A percentile compares a stretch with the other conserved stretches of the same genome.
phyloP scores from a whole-genome alignment of 805 yeast species.

The Yamadazyma ubonensis region DNA sequence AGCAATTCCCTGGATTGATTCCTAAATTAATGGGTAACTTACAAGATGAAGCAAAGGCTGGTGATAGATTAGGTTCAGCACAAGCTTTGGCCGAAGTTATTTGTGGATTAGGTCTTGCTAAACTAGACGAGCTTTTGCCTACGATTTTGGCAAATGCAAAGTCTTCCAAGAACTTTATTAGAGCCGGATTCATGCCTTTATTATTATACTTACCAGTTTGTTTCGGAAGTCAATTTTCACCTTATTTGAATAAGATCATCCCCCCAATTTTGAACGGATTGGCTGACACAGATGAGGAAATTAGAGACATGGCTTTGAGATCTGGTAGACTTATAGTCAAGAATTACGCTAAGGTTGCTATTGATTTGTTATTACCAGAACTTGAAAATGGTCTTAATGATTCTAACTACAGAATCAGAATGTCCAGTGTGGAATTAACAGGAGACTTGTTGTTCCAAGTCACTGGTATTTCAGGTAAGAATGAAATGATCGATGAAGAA shows the following conservation, averaged over 20 bases:
- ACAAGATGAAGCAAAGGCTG: slow-evolving; percentile 73
- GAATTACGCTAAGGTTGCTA: slow-evolving; percentile 89
- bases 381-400: slow-evolving; percentile 87
- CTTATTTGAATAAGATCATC: slow-evolving; percentile 79
- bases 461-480: slow-evolving; percentile 82
- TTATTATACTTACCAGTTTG: slow-evolving; percentile 89
- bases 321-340: slow-evolving; percentile 90
- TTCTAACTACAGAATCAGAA: slow-evolving; percentile 78
- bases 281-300: slow-evolving; percentile 84
- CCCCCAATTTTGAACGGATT: slow-evolving; percentile 91
- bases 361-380: slow-evolving; percentile 91
- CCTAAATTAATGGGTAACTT: slow-evolving; percentile 75
- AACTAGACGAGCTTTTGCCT: slow-evolving; percentile 88
- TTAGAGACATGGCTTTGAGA: slow-evolving; percentile 85
- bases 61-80: slow-evolving; percentile 95
- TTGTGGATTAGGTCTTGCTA: slow-evolving; percentile 83
- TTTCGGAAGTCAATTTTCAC: slow-evolving; percentile 88
- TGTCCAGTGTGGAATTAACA: slow-evolving; percentile 90
- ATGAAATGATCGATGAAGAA: slow-evolving; percentile 61
- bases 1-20: slow-evolving; percentile 87
- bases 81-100: slow-evolving; percentile 95
- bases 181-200: slow-evolving; percentile 92
- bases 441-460: slow-evolving; percentile 94
- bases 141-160: slow-evolving; percentile 69
- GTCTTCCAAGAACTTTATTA: slow-evolving; percentile 63